Base-by-base conservation (phyloP, 1,284 basidiomycete species). In the Polyporus tsugae region DNA sequence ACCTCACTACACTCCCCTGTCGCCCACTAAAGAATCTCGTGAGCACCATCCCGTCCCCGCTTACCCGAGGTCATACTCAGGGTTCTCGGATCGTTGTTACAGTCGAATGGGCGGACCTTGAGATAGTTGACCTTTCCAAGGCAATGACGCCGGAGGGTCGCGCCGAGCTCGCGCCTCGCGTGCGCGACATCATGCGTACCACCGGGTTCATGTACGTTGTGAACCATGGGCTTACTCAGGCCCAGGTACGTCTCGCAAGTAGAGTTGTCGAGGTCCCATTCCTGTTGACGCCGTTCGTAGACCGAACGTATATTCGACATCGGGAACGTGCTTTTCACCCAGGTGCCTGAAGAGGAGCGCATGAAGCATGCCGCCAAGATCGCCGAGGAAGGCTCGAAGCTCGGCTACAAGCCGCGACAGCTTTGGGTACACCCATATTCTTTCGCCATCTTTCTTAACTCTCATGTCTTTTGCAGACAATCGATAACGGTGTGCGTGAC, bases 81-180 rank as follows among this genome's bases (percentile, higher is more conserved):
- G 6, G 38, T 6, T 7, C 25, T 4, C 36, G 25, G 5, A 38
- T 35, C 19, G 2, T 17, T 25, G 1, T n/a, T 11, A 25, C 58
- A 91, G 89, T 91, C 78, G 86, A 91, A 53, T 92, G 88, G 81
- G 92, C 89, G 1, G 85, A 91, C 53, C 83, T 93, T 25, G 83
- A 87, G n/a, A 82, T 87, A 61, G 85, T 93, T 66, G 91, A 93
- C 74, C 78, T 93, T 13, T 81, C 87, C 41, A 84, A 85, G 63
- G 82, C 82, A 22, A 72, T 76, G 17, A 88, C 82, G 0, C 78
- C 79, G 0, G 85, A 87, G 66, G 87, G 84, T 2, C 83, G 85
- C 39, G 75, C 77, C 0, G 78, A 81, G 60, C 82, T 91, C 0
- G 84, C 86, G 0, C 72, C 76, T 25, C 82, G 86, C 73, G 81